These are phyloP conservation scores for Ustilago esculenta DNA, from an alignment of 1,284 basidiomycete species.

Conservation along the genomic window DNA sequence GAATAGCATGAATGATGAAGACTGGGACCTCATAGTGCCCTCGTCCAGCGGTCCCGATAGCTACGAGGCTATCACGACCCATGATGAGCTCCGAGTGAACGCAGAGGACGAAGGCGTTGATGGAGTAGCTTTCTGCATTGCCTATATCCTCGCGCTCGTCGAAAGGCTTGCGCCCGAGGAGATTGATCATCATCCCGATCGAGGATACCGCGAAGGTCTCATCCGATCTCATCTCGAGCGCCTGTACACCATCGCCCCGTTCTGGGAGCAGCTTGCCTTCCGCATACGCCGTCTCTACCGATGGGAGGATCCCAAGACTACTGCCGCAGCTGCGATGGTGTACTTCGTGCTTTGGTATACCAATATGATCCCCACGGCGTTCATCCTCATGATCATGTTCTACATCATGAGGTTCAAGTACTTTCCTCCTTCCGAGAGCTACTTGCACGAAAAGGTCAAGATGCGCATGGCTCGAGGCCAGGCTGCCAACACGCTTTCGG, in stretches of 20 bases:
- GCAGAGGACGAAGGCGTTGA: conserved; percentile 55
- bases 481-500: conserved; percentile 63
- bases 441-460: conserved; percentile 61
- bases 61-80: neutral
- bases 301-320: conserved; percentile 51
- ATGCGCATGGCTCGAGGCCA: conserved; percentile 62
- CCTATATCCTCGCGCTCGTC: conserved; percentile 64
- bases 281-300: conserved; percentile 40
- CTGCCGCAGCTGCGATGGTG: conserved; percentile 62
- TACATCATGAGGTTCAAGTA: conserved; percentile 64
- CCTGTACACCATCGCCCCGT: conserved; percentile 65
- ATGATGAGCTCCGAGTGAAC: conserved; percentile 56
- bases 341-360: conserved; percentile 67
- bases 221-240: conserved; percentile 64
- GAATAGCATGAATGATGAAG: conserved; percentile 14
- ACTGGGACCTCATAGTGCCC: conserved; percentile 50
- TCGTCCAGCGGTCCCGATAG: conserved; percentile 13
- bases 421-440: conserved; percentile 64
- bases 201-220: conserved; percentile 61
- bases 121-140: conserved; percentile 63
- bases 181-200: conserved; percentile 60
- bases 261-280: conserved; percentile 62
- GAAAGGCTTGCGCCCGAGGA: conserved; percentile 64
- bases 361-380: conserved; percentile 64
- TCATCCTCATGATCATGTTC: conserved; percentile 61